phyloP scores from a whole-genome alignment of 306 rosid species.

The Castanospermum australe region DNA sequence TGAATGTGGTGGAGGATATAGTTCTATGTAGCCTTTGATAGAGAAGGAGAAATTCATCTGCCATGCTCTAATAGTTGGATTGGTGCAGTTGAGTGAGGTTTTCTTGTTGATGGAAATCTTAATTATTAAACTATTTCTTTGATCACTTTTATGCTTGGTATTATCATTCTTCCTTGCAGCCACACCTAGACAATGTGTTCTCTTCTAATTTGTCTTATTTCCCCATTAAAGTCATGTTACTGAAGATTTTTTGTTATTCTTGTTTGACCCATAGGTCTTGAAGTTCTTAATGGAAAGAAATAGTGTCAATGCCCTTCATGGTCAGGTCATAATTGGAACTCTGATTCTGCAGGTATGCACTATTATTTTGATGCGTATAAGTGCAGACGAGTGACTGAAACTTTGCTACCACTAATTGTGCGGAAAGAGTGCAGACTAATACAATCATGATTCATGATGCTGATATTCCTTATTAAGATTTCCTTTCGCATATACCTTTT shows the following conservation, averaged over 20 bases:
- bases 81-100: neutral
- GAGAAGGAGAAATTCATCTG: neutral
- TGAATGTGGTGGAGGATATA: neutral
- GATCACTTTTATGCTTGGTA: constrained; percentile 9
- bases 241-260: constrained; percentile 27
- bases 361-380: neutral
- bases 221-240: neutral
- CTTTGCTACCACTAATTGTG: constrained; percentile 5
- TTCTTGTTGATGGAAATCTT: neutral
- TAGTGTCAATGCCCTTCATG: constrained; percentile 77
- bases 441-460: constrained; percentile 4
- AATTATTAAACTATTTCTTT: constrained; percentile 8
- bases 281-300: constrained; percentile 93
- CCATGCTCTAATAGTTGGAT: neutral
- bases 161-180: neutral
- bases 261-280: constrained; percentile 62
- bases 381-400: neutral
- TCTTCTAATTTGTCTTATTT: constrained; percentile 21
- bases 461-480: neutral
- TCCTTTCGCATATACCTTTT: neutral
- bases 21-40: neutral
- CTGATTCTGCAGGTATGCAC: constrained; percentile 79
- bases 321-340: constrained; percentile 93
- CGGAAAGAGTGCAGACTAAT: constrained; percentile 15
- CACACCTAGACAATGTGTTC: neutral